Evolutionary conservation across 2,329 filamentous ascomycete species (phyloP), one percentile per base, ranked within the genome.

Genomic region (Calonectria fujianensis): DNA sequence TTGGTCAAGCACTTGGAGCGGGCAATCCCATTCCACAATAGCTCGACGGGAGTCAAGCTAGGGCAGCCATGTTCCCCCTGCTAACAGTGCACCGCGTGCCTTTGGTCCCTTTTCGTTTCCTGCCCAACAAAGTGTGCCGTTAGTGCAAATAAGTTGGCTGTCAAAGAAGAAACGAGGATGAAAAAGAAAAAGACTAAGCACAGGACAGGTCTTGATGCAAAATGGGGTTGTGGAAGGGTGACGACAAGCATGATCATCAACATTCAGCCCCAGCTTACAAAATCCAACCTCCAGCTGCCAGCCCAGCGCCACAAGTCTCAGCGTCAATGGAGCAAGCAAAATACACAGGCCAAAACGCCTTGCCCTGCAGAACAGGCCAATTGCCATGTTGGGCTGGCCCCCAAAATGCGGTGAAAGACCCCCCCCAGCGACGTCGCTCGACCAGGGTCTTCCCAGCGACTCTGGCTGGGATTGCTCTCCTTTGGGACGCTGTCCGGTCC

Each of bases 381-480:
- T 59, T 54, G 61, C 74, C 71, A 70, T 72, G 70, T 65, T 74
- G 48, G 54, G 57, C 74, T 78, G 78, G 78, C 50, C 71, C 71
- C 72, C 76, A 81, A 81, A 77, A 80, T 81, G 80, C 80, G 80
- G 80, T 81, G 80, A 81, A 81, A 81, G 80, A 51, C 73, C 72
- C 73, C 67, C 73, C 67, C 75, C 77, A 74, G 73, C 72, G 73
- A 73, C 75, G 72, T 75, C 75, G 73, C 69, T 61, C 51, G 63
- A 79, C 80, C 69, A 73, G 80, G 80, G 77, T 80, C 69, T 80
- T 80, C 80, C 80, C 65, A 63, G 80, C 64, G 66, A 65, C 75
- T 65, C 61, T 67, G 57, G 54, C 63, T 61, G 39, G 73, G 54
- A 68, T 67, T 39, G 32, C 64, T 68, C n/a, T 72, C 61, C 65